Base-by-base conservation (phyloP, 2,329 filamentous ascomycete species). In the Xylaria sp. region DNA sequence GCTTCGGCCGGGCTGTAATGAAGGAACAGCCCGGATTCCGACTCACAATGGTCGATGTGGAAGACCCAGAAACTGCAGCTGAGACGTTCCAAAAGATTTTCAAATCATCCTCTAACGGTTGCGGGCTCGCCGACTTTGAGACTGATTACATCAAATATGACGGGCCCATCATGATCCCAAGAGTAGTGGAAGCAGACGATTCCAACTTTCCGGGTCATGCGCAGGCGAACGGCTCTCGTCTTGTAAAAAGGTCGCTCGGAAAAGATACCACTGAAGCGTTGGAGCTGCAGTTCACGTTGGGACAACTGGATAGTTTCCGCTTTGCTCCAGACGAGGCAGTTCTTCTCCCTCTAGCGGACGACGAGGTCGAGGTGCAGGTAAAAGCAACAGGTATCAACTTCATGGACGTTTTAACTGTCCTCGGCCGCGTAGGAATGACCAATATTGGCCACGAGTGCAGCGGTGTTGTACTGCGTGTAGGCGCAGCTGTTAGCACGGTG, bases 361-460 rank as follows among this genome's bases (percentile, higher is more conserved):
- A 63, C 25, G 52, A 68, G 54, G 48, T 68, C 46, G 60, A 63
- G 41, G 23, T 68, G 18, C 13, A 60, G 37, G 15, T 41, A 6
- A n/a, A 25, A 15, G 63, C 63, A 18, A 15, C 18, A 8, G 60
- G 65, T 7, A 32, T 68, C 59, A 68, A 64, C 23, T 68, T 68
- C 60, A 63, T 46, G 18, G 65, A 68, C 44, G 51, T 63, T 2
- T 12, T 63, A 18, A 48, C 59, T 7, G 54, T 61, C 6, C 60
- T 68, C 2, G 65, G 65, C 25, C 60, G 51, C 18, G 10, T 39
- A 1, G 23, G 41, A 20, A 51, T 52, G 5, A 25, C 37, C 8
- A 13, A 18, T 18, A 37, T 58, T 10, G 20, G 59, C 41, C 10
- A 23, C 44, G 25, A 51, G n/a, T 25, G 18, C n/a, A 6, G 3